Evolutionary conservation across 805 yeast genomes (phyloP).

Genomic region (Candida maltosa): DNA sequence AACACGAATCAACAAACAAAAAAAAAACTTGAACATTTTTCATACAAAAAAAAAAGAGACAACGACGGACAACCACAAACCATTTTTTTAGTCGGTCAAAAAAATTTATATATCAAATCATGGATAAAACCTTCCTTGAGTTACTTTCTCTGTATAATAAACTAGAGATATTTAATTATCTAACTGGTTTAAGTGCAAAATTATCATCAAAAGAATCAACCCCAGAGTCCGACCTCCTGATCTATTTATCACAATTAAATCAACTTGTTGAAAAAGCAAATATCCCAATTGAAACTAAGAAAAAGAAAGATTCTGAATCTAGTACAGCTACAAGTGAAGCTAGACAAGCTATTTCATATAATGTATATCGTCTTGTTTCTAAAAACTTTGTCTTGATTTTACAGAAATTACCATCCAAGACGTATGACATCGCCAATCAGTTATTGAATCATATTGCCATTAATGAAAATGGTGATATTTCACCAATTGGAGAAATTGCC

Average conservation of each 20-base stretch:
- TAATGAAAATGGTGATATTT: conserved; percentile 13
- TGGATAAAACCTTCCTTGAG: too few species aligned
- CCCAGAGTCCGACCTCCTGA: conserved; percentile 12
- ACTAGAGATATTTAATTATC: conserved; percentile 16
- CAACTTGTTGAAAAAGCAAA: conserved; percentile 22
- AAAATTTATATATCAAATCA: too few species aligned
- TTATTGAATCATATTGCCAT: conserved; percentile 23
- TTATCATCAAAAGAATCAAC: conserved; percentile 9
- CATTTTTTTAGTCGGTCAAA: too few species aligned
- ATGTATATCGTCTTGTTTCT: conserved; percentile 26
- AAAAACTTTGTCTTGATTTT: conserved; percentile 24
- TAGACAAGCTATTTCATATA: conserved; percentile 9
- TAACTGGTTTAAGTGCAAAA: conserved; percentile 17
- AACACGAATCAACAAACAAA: too few species aligned
- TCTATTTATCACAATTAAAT: conserved; percentile 20
- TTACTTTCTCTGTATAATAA: conserved; percentile 14
- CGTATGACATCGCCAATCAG: conserved; percentile 35
- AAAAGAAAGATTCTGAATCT: conserved; percentile 8
- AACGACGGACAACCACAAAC: too few species aligned
- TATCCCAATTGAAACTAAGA: conserved; percentile 7
- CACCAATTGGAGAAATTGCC: conserved; percentile 17
- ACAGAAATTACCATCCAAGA: conserved; percentile 27
- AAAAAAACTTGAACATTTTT: too few species aligned
- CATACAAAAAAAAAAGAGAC: too few species aligned
- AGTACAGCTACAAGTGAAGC: neutral